Evolutionary conservation across 768 basidiomycete species (phyloP).

Genomic region (Tulasnella sp.): DNA sequence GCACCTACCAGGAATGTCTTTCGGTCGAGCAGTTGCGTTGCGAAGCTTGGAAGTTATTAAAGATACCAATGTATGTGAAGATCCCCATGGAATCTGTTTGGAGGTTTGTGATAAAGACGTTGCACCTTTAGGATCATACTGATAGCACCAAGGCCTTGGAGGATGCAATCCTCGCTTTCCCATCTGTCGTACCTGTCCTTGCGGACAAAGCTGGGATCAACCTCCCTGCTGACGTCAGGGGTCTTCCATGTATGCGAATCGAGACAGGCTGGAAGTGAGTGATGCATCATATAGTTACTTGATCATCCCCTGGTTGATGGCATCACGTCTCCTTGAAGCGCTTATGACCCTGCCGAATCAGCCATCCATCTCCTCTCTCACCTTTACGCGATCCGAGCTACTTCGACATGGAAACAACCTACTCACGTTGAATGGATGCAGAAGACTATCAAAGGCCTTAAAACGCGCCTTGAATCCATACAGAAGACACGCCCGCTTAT

Average conservation of each 20-base stretch:
- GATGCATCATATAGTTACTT: neutral
- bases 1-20: slow-evolving; percentile 67
- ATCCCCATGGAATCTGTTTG: slow-evolving; percentile 16
- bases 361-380: slow-evolving; percentile 72
- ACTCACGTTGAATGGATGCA: slow-evolving; percentile 55
- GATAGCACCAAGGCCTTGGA: slow-evolving; percentile 56
- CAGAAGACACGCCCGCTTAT: slow-evolving; percentile 21
- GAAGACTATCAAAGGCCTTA: slow-evolving; percentile 38
- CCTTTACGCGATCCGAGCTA: slow-evolving; percentile 73
- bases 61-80: slow-evolving; percentile 33
- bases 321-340: neutral
- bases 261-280: slow-evolving; percentile 55
- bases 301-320: neutral
- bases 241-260: slow-evolving; percentile 55
- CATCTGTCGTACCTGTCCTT: slow-evolving; percentile 66
- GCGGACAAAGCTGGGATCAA: slow-evolving; percentile 75
- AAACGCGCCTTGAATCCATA: slow-evolving; percentile 25
- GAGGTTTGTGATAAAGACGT: neutral
- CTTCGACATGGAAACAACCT: slow-evolving; percentile 71
- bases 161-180: slow-evolving; percentile 67
- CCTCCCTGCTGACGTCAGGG: slow-evolving; percentile 45
- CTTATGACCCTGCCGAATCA: slow-evolving; percentile 25
- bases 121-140: slow-evolving; percentile 36
- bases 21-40: slow-evolving; percentile 57
- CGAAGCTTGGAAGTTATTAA: slow-evolving; percentile 38